Evolutionary conservation across 1,284 basidiomycete genomes (phyloP).

Genomic region (Vanrija humicola): DNA sequence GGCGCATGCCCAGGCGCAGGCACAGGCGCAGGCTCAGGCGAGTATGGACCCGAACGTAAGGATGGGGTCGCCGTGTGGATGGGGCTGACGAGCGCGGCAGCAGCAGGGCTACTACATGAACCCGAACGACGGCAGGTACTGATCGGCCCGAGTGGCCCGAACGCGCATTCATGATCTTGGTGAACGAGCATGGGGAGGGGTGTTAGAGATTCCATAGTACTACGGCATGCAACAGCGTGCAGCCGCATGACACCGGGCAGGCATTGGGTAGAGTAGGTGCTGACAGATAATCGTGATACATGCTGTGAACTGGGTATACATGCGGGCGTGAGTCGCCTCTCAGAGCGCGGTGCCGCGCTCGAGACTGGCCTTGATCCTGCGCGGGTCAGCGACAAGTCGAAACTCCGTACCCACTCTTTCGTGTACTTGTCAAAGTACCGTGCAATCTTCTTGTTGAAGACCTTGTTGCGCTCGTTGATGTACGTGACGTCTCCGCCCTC

Average conservation of each 20-base stretch:
- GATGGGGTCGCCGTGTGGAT: neutral
- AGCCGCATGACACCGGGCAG: too few relatives aligned
- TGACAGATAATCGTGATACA: too few relatives aligned
- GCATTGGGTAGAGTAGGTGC: too few relatives aligned
- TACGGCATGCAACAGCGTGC: too few relatives aligned
- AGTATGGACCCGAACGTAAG: conserved; percentile 1
- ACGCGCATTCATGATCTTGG: too few relatives aligned
- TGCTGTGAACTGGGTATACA: too few relatives aligned
- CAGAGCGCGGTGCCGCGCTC: conserved; percentile 88
- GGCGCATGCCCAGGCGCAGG: neutral
- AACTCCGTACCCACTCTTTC: conserved; percentile 56
- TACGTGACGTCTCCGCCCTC: conserved; percentile 94
- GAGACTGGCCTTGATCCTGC: conserved; percentile 79
- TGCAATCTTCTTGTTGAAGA: conserved; percentile 99
- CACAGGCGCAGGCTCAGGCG: neutral
- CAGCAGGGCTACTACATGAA: conserved; percentile 35
- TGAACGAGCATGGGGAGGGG: too few relatives aligned
- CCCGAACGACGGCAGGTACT: conserved; percentile 23
- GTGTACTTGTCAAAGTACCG: conserved; percentile 98
- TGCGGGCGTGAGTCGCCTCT: too few relatives aligned
- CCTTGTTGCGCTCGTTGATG: conserved; percentile 97
- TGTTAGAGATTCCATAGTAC: too few relatives aligned
- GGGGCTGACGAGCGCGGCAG: conserved; percentile 11
- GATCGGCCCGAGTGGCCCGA: too few relatives aligned
- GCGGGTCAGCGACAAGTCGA: neutral